These are phyloP conservation scores for Sindora glabra DNA, from an alignment of 306 rosid species.

Conservation along the genomic window DNA sequence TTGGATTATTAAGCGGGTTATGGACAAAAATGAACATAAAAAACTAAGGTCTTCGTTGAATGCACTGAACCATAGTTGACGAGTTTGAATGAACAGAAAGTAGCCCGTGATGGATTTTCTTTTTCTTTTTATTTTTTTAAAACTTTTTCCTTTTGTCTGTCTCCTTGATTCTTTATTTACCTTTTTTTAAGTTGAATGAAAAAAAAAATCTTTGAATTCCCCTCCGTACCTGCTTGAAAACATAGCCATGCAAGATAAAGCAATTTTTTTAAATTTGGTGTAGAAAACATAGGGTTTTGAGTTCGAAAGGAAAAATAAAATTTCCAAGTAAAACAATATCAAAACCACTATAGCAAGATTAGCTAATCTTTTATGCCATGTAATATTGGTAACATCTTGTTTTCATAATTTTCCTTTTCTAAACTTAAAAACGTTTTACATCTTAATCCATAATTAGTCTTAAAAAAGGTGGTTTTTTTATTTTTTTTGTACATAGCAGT, in stretches of 20 bases:
- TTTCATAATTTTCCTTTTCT: background rate
- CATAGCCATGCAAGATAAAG: background rate
- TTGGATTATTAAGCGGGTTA: background rate
- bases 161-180: background rate
- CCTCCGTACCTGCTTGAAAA: constrained; percentile 1
- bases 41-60: constrained; percentile 13
- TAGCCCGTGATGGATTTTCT: constrained; percentile 57
- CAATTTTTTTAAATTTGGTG: too few species aligned
- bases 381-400: background rate
- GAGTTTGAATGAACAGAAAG: constrained; percentile 34
- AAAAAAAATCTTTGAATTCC: constrained; percentile 1
- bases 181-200: background rate
- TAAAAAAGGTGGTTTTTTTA: background rate
- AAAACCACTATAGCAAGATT: too few species aligned
- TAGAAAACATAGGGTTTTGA: too few species aligned
- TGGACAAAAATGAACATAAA: constrained; percentile 19
- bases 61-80: background rate
- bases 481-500: background rate
- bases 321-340: too few species aligned
- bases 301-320: too few species aligned
- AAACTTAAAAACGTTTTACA: background rate
- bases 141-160: constrained; percentile 8
- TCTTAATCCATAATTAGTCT: background rate
- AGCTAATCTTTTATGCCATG: background rate
- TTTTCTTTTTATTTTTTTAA: background rate